Base-by-base conservation (phyloP, 2,329 filamentous ascomycete genomes). In the Aspergillus sp. region DNA sequence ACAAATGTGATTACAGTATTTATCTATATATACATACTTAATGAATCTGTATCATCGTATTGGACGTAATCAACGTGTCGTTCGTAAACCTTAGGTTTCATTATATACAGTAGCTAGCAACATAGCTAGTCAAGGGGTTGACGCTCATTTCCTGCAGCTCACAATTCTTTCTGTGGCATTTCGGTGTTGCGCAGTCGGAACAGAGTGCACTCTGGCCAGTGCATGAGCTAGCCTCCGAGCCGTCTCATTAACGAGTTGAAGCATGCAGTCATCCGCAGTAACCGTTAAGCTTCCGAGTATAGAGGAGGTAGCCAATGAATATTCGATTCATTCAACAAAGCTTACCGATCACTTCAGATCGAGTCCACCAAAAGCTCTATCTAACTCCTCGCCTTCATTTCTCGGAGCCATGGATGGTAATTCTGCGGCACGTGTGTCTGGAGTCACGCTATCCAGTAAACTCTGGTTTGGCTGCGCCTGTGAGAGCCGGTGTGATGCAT, bases 311-410 rank as follows among this genome's bases (percentile, higher is more conserved):
- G 12, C 34, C 24, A 30, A 24, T n/a, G 13, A 18, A 15, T 26
- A 45, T 30, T 36, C 34, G 13, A n/a, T 36, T 15, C 15, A 36
- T 36, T n/a, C 22, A 45, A 26, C 13, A 17, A n/a, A 15, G 24
- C 15, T 18, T 42, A 39, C 42, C 18, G 9, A 43, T 64, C 61
- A 79, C 71, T 77, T 77, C 58, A 83, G 55, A 32, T 66, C 71
- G 30, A 83, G 66, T 2, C 75, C 76, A 7, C 81, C 81, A 71
- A 83, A 83, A 13, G 79, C 81, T 62, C 80, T 70, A 66, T 83
- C 81, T 32, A 84, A 66, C 65, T 83, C 81, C 62, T 81, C 79
- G 1, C 80, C 81, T 58, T 81, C 79, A 55, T 77, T 72, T 41
- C 68, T 75, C 2, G 75, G 77, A 20, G 71, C 66, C 58, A 78